These are phyloP conservation scores for Ophiostoma australiae DNA, from an alignment of 2,329 filamentous ascomycete genomes.

Conservation along the genomic window DNA sequence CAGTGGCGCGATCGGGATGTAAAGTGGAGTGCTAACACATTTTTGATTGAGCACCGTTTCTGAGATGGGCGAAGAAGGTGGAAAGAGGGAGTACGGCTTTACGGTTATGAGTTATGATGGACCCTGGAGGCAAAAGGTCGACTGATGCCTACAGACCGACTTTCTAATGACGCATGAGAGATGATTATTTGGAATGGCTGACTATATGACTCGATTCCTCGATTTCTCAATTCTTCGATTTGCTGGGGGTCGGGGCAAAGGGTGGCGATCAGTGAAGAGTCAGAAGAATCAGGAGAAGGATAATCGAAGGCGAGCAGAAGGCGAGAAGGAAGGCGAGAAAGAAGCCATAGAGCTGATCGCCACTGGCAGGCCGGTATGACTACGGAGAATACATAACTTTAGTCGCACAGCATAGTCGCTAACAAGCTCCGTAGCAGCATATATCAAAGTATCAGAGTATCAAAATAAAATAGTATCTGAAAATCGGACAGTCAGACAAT, in stretches of 20 bases:
- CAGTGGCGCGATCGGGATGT: slow-evolving; percentile 3
- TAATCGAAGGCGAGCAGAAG: not conserved
- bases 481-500: not conserved
- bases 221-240: not conserved
- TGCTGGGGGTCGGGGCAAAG: not conserved
- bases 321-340: not conserved
- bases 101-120: not conserved
- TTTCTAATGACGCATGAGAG: slow-evolving; percentile 2
- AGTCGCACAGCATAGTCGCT: not conserved
- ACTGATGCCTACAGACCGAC: not conserved
- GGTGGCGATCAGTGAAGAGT: not conserved
- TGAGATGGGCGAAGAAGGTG: not conserved
- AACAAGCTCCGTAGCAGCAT: not conserved
- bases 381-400: not conserved
- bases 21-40: not conserved
- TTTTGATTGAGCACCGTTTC: not conserved
- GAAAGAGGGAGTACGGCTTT: not conserved
- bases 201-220: not conserved
- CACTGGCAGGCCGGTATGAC: not conserved
- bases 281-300: not conserved
- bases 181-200: not conserved
- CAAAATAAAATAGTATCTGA: not conserved
- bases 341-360: not conserved
- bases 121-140: not conserved
- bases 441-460: not conserved